A percentile compares a stretch with the other conserved stretches of the same genome.
phyloP scores from a whole-genome alignment of 1,284 basidiomycete species.

The Ustilago trichophora region DNA sequence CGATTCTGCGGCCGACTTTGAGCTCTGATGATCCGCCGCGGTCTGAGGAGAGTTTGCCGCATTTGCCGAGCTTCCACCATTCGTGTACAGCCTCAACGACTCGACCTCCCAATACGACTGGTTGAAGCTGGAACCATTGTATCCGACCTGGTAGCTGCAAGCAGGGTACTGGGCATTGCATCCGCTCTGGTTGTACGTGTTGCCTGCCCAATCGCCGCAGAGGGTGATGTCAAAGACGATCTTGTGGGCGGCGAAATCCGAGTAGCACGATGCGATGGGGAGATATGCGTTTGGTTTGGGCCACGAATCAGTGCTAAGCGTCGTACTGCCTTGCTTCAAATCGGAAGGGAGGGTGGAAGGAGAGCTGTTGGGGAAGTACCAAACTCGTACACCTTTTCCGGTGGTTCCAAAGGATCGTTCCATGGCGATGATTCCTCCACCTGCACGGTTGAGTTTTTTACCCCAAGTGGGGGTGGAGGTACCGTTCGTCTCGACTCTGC shows the following conservation, averaged over 20 bases:
- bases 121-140: conserved; percentile 52
- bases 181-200: conserved; percentile 41
- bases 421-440: conserved; percentile 62
- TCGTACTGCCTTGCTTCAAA: conserved; percentile 26
- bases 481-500: conserved; percentile 56
- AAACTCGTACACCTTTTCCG: conserved; percentile 61
- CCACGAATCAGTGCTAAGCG: conserved; percentile 53
- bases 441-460: conserved; percentile 46
- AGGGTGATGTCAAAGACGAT: conserved; percentile 63
- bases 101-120: conserved; percentile 60
- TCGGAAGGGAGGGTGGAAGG: conserved; percentile 43
- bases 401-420: conserved; percentile 57
- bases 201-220: conserved; percentile 59
- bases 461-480: conserved; percentile 56
- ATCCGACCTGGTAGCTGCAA: conserved; percentile 53
- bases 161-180: conserved; percentile 47
- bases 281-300: conserved; percentile 55
- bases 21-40: conserved; percentile 1
- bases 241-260: conserved; percentile 54
- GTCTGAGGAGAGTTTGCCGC: conserved; percentile 34
- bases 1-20: background rate
- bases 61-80: conserved; percentile 44
- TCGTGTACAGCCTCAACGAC: conserved; percentile 47
- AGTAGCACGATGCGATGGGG: conserved; percentile 50
- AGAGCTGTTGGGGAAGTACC: conserved; percentile 53